Conservation (phyloP, 225 moss, liverwort and hornwort genomes). For the Pseudoscleropodium purum region DNA sequence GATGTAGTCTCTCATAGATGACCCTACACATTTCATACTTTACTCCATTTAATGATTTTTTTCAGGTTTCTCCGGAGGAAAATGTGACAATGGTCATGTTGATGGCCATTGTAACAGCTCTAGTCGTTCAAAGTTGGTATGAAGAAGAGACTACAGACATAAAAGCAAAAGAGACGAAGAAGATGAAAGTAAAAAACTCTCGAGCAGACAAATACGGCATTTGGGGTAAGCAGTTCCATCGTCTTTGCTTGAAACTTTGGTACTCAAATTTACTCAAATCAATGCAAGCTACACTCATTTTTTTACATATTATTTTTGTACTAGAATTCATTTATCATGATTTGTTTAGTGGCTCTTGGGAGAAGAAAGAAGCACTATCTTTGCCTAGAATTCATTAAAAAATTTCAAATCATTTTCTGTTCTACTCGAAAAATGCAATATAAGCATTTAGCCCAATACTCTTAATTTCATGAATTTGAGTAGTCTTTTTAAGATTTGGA, state of each 20-base stretch:
- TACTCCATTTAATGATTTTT: background rate
- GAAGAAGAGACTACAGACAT: background rate
- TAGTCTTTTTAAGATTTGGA: background rate
- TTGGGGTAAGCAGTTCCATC: background rate
- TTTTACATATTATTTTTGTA: background rate
- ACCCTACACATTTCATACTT: background rate
- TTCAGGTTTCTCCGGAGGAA: background rate
- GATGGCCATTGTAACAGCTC: background rate
- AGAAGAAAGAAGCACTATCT: background rate
- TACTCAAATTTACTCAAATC: too few species aligned
- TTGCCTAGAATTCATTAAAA: background rate
- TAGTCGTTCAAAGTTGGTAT: background rate
- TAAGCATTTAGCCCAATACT: background rate
- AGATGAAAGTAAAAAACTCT: background rate
- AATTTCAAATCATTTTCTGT: background rate
- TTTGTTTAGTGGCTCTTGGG: background rate
- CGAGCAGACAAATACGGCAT: background rate
- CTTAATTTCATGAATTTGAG: background rate
- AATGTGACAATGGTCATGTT: constrained; percentile 1
- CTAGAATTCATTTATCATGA: too few species aligned
- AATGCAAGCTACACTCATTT: too few species aligned
- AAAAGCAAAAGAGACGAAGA: background rate
- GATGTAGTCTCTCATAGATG: too few species aligned
- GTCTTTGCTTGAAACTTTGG: background rate
- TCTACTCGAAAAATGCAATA: background rate